phyloP scores from a whole-genome alignment of 768 basidiomycete species.

The Aureoboletus auriporus region DNA sequence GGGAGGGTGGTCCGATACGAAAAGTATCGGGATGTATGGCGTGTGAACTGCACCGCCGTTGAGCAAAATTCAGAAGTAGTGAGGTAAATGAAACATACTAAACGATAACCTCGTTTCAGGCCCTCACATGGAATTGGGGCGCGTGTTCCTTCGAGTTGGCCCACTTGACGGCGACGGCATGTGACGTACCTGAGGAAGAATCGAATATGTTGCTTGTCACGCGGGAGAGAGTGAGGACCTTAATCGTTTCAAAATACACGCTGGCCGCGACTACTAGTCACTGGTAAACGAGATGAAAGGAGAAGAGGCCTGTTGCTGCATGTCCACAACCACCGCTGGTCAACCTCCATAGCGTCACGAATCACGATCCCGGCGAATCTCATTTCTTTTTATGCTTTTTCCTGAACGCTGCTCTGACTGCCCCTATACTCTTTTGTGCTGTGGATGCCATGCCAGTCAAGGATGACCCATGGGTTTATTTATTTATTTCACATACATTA shows the following conservation, averaged over 20 bases:
- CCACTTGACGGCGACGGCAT: slow-evolving; percentile 63
- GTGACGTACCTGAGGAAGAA: slow-evolving; percentile 32
- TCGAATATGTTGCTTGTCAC: slow-evolving; percentile 61
- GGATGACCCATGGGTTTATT: slow-evolving; percentile 5
- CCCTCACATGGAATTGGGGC: slow-evolving; percentile 40
- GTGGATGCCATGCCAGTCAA: slow-evolving; percentile 22
- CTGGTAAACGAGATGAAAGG: slow-evolving; percentile 30
- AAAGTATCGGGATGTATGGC: slow-evolving; percentile 66
- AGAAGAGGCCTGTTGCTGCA: not conserved
- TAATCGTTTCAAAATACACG: slow-evolving; percentile 64
- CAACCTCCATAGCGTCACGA: slow-evolving; percentile 12
- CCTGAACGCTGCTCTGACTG: not conserved
- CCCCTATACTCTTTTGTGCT: not conserved
- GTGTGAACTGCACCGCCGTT: slow-evolving; percentile 65
- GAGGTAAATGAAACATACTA: slow-evolving; percentile 46
- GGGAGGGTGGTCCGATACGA: slow-evolving; percentile 72
- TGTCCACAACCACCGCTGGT: slow-evolving; percentile 9
- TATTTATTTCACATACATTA: slow-evolving; percentile 15
- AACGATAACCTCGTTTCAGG: slow-evolving; percentile 57
- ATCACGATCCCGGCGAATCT: not conserved
- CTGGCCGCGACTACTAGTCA: slow-evolving; percentile 51
- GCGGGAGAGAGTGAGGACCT: slow-evolving; percentile 50
- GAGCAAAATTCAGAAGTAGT: not conserved
- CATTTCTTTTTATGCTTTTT: not conserved
- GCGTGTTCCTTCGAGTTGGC: slow-evolving; percentile 27